Conservation (phyloP, 306 rosid genomes). For the Luffa acutangula region DNA sequence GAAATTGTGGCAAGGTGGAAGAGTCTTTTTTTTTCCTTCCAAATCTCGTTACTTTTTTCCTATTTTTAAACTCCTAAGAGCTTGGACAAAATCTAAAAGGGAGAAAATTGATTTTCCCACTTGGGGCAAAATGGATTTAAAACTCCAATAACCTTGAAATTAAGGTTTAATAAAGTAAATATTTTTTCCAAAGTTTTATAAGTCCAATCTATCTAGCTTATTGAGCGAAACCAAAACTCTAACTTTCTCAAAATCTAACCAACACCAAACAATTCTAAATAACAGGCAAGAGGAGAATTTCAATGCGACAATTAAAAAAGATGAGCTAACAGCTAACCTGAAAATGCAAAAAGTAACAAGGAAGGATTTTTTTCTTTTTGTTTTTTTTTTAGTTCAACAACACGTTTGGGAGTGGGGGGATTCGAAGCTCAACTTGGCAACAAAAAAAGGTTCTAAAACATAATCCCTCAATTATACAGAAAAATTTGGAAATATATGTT, state of each 20-base stretch:
- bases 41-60: too few species aligned
- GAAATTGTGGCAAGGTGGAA: too few species aligned
- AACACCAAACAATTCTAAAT: neutral
- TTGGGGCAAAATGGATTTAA: neutral
- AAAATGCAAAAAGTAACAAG: neutral
- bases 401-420: too few species aligned
- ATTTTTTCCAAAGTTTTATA: neutral
- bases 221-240: neutral
- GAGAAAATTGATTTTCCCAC: neutral
- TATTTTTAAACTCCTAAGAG: neutral
- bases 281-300: neutral
- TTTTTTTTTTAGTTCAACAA: too few species aligned
- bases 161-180: too few species aligned
- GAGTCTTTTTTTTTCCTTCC: too few species aligned
- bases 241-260: neutral
- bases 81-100: neutral
- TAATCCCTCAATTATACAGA: neutral
- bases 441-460: neutral
- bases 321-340: neutral
- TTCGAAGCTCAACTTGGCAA: too few species aligned
- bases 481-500: neutral
- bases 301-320: neutral
- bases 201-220: neutral
- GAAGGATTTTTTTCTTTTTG: too few species aligned
- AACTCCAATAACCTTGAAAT: too few species aligned